Conservation (phyloP, 2,329 filamentous ascomycete species). For the Penicillium nordicum region DNA sequence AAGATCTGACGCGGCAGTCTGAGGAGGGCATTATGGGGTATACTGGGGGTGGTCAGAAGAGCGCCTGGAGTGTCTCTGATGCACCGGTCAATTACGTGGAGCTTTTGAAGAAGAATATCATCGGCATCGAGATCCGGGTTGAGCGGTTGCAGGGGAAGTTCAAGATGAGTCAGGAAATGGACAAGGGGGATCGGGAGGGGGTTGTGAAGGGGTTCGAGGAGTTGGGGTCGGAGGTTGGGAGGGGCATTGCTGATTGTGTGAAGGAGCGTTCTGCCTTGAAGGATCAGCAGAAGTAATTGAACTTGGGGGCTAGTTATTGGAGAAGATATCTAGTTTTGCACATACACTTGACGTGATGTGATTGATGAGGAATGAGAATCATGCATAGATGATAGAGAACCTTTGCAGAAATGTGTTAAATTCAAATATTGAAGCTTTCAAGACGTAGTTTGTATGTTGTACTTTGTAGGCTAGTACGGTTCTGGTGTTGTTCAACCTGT, state of each 20-base stretch:
- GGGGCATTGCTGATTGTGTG: constrained; percentile 24
- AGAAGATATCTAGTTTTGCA: not conserved
- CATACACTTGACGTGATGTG: not conserved
- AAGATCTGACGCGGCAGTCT: constrained; percentile 50
- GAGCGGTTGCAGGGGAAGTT: constrained; percentile 56
- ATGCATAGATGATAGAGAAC: not conserved
- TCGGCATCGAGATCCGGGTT: constrained; percentile 60
- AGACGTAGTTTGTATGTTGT: not conserved
- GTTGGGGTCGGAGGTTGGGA: constrained; percentile 42
- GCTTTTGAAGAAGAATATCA: constrained; percentile 56
- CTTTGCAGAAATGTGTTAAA: not conserved
- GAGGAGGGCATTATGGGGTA: constrained; percentile 59
- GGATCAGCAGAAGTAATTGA: not conserved
- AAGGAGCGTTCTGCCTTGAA: constrained; percentile 8
- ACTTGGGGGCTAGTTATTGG: too few relatives aligned
- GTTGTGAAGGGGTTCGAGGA: constrained; percentile 39
- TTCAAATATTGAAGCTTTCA: not conserved
- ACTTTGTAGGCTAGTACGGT: not conserved
- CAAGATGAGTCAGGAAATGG: constrained; percentile 65
- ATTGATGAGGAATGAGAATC: not conserved
- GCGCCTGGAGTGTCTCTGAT: constrained; percentile 59
- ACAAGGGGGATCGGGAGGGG: constrained; percentile 42
- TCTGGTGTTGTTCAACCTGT: not conserved
- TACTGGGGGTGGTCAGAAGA: constrained; percentile 47
- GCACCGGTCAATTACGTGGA: constrained; percentile 58